Base-by-base conservation (phyloP, 2,329 filamentous ascomycete genomes). In the Fusarium sp. region DNA sequence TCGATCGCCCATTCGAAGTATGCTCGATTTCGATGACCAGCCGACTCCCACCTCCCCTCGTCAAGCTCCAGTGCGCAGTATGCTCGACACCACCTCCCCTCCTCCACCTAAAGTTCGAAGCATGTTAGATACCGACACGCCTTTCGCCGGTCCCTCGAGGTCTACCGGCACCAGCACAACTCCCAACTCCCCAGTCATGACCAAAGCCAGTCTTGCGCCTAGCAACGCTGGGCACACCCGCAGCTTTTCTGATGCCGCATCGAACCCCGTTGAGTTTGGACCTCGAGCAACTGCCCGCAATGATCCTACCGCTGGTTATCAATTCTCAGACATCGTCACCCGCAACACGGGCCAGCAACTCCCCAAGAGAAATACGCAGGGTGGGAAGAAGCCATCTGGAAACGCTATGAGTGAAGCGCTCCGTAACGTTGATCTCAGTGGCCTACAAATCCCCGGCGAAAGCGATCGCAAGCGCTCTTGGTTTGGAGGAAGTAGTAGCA, bases 1-100 rank as follows among this genome's bases (percentile, higher is more conserved):
- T 45, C 87, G 84, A 54, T 92, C 91, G 24, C 90, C 91, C 13
- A 87, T 92, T 55, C 86, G 91, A 71, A 92, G 89, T 52, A 75
- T 75, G 73, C 31, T 75, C 45, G 73, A 75, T 40, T 51, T 75
- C 43, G 71, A 65, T 36, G 49, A 73, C 69, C 53, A 70, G 63
- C 46, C 61, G 42, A 17, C 51, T 43, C 21, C 71, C 46, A 42
- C 72, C 67, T 72, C 77, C 74, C 64, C 83, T 80, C 65, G 83
- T 83, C 85, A 83, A 65, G 83, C 90, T 26, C 89, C 91, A 11
- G 86, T 92, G 53, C 85, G 91, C 70, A 92, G 89, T 34, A 75
- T 75, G 73, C 73, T 75, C 31, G 73, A 75, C 43, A 74, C 71
- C 22, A 83, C 84, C 24, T 71, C 80, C 7, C 79, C 81, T 7